Evolutionary conservation across 805 yeast species (phyloP).

Genomic region (Cyberlindnera nakhonratchasimensis): DNA sequence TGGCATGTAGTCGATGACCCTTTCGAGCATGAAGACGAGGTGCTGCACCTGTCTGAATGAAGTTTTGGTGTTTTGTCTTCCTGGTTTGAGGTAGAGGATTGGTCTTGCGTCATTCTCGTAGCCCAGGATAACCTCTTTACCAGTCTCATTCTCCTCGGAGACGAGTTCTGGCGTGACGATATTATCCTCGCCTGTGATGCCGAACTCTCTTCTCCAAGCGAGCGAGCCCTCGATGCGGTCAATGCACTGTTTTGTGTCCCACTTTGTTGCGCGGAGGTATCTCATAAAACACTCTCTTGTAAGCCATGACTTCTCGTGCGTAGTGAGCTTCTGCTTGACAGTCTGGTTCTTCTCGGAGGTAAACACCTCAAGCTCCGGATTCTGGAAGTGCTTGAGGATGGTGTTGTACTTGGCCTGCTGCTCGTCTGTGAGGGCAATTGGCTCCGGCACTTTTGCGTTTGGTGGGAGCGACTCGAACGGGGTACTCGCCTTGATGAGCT

Average conservation of each 20-base stretch:
- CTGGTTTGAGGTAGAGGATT: slow-evolving; percentile 87
- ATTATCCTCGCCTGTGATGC: slow-evolving; percentile 56
- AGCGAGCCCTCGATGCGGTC: slow-evolving; percentile 72
- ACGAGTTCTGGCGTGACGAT: slow-evolving; percentile 52
- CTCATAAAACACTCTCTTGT: slow-evolving; percentile 88
- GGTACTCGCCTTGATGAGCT: slow-evolving; percentile 28
- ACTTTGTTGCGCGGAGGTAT: slow-evolving; percentile 90
- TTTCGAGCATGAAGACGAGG: slow-evolving; percentile 86
- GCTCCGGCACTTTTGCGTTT: slow-evolving; percentile 47
- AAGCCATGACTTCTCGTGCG: slow-evolving; percentile 83
- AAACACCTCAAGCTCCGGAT: slow-evolving; percentile 31
- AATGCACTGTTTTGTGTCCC: slow-evolving; percentile 72
- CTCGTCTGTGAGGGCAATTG: slow-evolving; percentile 43
- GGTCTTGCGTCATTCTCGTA: slow-evolving; percentile 89
- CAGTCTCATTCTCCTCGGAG: slow-evolving; percentile 76
- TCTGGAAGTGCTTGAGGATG: slow-evolving; percentile 62
- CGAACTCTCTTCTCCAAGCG: slow-evolving; percentile 94
- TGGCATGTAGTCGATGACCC: slow-evolving; percentile 93
- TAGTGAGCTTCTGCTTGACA: slow-evolving; percentile 42
- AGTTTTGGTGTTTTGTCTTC: slow-evolving; percentile 92
- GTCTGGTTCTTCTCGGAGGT: slow-evolving; percentile 36
- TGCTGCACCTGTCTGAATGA: slow-evolving; percentile 93
- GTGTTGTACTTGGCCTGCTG: slow-evolving; percentile 58
- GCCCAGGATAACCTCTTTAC: slow-evolving; percentile 89
- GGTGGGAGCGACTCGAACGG: slow-evolving; percentile 61